Evolutionary conservation across 2,329 filamentous ascomycete genomes (phyloP).

Genomic region (Fonsecaea pedrosoi): DNA sequence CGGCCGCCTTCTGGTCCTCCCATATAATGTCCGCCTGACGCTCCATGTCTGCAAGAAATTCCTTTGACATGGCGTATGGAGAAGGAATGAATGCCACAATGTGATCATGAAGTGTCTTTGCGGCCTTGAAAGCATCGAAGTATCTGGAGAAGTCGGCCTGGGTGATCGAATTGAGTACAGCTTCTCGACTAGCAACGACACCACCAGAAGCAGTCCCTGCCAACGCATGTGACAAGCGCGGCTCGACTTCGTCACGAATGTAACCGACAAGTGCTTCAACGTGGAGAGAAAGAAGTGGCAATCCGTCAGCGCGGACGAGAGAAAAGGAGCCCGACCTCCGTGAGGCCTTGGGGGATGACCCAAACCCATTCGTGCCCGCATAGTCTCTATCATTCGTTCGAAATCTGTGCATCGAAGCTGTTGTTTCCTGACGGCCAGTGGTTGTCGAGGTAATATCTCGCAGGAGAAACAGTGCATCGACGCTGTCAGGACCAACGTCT

Average conservation of each 20-base stretch:
- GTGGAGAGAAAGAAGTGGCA: slow-evolving; percentile 15
- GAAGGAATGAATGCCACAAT: not conserved
- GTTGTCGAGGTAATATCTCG: slow-evolving; percentile 1
- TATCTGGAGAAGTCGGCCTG: slow-evolving; percentile 16
- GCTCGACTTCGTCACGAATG: slow-evolving; percentile 20
- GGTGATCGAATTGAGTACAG: slow-evolving; percentile 19
- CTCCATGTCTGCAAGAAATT: not conserved
- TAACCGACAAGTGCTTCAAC: slow-evolving; percentile 20
- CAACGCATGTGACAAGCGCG: slow-evolving; percentile 5
- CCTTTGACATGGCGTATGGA: slow-evolving; percentile 6
- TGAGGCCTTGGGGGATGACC: not conserved
- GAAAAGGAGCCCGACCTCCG: not conserved
- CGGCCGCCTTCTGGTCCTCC: not conserved
- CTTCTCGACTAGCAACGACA: slow-evolving; percentile 13
- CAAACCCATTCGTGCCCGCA: not conserved
- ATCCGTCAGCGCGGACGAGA: slow-evolving; percentile 6
- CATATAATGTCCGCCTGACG: not conserved
- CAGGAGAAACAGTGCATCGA: not conserved
- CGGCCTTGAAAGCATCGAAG: slow-evolving; percentile 1
- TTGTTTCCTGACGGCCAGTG: not conserved
- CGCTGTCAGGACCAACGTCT: not conserved
- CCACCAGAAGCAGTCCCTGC: not conserved
- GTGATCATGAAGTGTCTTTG: not conserved
- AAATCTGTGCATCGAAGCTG: not conserved
- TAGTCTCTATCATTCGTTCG: not conserved